Conservation (phyloP, 148 eudicot genomes). For the Heliosperma pusillum region DNA sequence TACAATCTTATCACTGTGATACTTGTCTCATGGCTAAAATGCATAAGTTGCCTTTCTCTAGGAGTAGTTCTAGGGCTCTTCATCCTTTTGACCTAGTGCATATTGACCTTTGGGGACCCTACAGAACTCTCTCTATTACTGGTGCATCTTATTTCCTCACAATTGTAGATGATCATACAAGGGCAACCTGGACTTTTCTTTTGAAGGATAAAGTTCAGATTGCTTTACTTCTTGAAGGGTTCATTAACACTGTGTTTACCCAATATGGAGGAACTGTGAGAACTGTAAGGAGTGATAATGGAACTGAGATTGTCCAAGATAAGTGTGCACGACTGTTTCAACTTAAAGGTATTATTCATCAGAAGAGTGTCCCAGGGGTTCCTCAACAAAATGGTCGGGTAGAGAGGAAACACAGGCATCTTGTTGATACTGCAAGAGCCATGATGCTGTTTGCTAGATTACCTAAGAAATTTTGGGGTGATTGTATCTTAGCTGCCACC, state of each 20-base stretch:
- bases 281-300: background rate
- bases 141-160: constrained; percentile 3
- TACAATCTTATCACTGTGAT: background rate
- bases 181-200: background rate
- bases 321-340: background rate
- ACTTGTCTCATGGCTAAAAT: background rate
- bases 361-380: too few species aligned
- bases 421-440: too few species aligned
- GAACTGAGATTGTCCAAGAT: background rate
- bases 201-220: background rate
- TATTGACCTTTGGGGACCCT: too few species aligned
- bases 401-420: too few species aligned
- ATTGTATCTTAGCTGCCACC: too few species aligned
- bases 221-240: background rate
- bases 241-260: background rate
- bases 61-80: background rate
- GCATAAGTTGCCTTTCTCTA: background rate
- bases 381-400: too few species aligned
- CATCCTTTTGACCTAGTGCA: too few species aligned
- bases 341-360: too few species aligned
- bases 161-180: background rate
- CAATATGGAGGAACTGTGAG: background rate
- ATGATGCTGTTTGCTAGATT: too few species aligned
- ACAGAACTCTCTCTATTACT: background rate
- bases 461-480: too few species aligned